These are phyloP conservation scores for Leccinum broughii DNA, from an alignment of 768 basidiomycete species.

Conservation along the genomic window DNA sequence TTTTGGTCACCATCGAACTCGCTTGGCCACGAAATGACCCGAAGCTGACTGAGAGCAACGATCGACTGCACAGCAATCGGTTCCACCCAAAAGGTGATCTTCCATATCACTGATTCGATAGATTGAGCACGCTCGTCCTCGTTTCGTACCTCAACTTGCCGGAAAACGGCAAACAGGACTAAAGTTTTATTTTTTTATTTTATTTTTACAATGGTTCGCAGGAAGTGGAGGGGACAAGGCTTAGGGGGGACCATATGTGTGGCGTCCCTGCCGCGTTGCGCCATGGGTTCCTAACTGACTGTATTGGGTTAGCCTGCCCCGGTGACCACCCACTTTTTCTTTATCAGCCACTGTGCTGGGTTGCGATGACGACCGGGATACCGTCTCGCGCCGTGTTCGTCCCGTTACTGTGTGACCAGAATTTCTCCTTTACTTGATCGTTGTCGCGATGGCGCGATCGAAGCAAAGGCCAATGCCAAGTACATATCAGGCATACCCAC, in stretches of 20 bases:
- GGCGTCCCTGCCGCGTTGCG: neutral
- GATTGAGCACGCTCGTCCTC: neutral
- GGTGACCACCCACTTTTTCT: neutral
- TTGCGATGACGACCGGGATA: conserved; percentile 34
- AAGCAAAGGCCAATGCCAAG: conserved; percentile 4
- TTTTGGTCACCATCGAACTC: too few relatives aligned
- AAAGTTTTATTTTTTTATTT: too few relatives aligned
- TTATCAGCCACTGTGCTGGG: conserved; percentile 16
- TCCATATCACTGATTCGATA: neutral
- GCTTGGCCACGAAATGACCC: conserved; percentile 2
- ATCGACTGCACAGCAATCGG: neutral
- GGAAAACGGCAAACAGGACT: neutral
- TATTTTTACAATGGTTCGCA: neutral
- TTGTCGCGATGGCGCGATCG: conserved; percentile 1
- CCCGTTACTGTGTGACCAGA: conserved; percentile 29
- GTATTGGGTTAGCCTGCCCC: neutral
- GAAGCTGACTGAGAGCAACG: neutral
- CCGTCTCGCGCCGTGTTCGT: conserved; percentile 25
- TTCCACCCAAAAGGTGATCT: neutral
- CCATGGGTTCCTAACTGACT: neutral
- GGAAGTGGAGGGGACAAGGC: neutral
- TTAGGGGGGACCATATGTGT: neutral
- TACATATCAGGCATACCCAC: conserved; percentile 3
- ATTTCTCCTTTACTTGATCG: conserved; percentile 14
- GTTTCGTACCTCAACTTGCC: neutral